Base-by-base conservation (phyloP, 805 yeast species). In the Candida vartiovaarae region DNA sequence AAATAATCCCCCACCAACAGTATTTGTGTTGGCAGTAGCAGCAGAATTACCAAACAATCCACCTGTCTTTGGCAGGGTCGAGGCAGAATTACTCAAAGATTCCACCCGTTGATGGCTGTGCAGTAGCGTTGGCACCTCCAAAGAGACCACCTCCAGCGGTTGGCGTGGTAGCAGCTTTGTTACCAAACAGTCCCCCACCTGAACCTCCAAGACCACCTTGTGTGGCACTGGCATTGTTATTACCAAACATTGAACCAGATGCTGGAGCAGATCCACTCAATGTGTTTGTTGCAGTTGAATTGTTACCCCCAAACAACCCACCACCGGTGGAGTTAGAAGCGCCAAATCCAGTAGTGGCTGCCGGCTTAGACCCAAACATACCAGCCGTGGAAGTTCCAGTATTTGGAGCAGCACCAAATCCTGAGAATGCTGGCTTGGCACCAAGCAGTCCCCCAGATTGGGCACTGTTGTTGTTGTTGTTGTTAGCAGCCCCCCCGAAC, bases 211-310 rank as follows among this genome's bases (percentile, higher is more conserved):
- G 70, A 30, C 60, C 32, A 8, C 53, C 40, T 24, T 45, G 39
- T 31, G 40, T 51, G 37, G 40, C 58, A 35, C 44, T 51, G 39
- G 52, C 54, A 36, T 51, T 54, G 8, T 30, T 31, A 38, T 50
- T 56, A 11, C 76, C 76, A 57, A 68, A 71, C 23, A 72, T 45
- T 5, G 74, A 75, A 41, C 75, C 56, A 39, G 51, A 42, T 9
- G 54, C 52, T 8, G 57, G 33, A 23, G 50, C 49, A 9, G 36
- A 6, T 10, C 15, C 41, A 27, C 41, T 37, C 20, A 39, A 20
- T 7, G 41, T 23, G 11, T 26, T 32, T 5, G 36, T 35, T 32
- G 25, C 34, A 11, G 15, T n/a, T n/a, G 25, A 10, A 24, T 15
- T 32, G 36, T 61, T 63, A 32, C 60, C 55, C 30, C 77, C 77